These are phyloP conservation scores for Neoboletus magnificus DNA, from an alignment of 768 basidiomycete species.

Conservation along the genomic window DNA sequence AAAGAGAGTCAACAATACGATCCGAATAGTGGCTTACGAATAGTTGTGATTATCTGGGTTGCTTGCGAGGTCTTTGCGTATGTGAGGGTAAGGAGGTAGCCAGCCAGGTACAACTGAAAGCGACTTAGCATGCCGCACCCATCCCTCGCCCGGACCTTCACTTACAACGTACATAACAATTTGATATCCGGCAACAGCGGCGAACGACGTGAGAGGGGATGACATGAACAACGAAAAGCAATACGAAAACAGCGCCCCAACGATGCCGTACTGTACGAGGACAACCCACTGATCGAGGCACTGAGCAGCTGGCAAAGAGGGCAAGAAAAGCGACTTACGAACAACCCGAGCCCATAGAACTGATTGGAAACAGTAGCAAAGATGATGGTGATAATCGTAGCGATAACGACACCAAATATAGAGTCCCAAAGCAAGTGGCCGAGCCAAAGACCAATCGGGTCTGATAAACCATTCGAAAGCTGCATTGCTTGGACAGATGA, in stretches of 20 bases:
- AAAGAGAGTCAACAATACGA: not conserved
- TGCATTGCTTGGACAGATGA: slow-evolving; percentile 79
- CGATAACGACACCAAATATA: slow-evolving; percentile 52
- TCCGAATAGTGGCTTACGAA: slow-evolving; percentile 38
- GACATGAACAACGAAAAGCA: slow-evolving; percentile 56
- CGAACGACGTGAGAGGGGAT: slow-evolving; percentile 72
- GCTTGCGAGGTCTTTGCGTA: slow-evolving; percentile 64
- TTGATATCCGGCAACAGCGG: slow-evolving; percentile 68
- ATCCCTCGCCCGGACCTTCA: slow-evolving; percentile 5
- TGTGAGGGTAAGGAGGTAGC: slow-evolving; percentile 69
- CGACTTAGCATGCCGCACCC: not conserved
- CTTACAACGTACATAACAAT: slow-evolving; percentile 68
- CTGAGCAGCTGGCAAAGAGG: not conserved
- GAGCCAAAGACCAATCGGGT: slow-evolving; percentile 71
- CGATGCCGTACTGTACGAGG: slow-evolving; percentile 66
- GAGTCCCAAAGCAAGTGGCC: slow-evolving; percentile 77
- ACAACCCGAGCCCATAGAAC: slow-evolving; percentile 65
- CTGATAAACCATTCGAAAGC: slow-evolving; percentile 67
- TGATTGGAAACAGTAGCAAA: slow-evolving; percentile 56
- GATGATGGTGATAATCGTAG: slow-evolving; percentile 62
- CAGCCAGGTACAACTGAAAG: slow-evolving; percentile 56
- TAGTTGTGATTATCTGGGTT: slow-evolving; percentile 51
- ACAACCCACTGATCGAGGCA: slow-evolving; percentile 56
- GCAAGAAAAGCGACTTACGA: slow-evolving; percentile 40
- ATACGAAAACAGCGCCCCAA: slow-evolving; percentile 67